phyloP scores from a whole-genome alignment of 2,329 filamentous ascomycete species.

The Claviceps cyperi region DNA sequence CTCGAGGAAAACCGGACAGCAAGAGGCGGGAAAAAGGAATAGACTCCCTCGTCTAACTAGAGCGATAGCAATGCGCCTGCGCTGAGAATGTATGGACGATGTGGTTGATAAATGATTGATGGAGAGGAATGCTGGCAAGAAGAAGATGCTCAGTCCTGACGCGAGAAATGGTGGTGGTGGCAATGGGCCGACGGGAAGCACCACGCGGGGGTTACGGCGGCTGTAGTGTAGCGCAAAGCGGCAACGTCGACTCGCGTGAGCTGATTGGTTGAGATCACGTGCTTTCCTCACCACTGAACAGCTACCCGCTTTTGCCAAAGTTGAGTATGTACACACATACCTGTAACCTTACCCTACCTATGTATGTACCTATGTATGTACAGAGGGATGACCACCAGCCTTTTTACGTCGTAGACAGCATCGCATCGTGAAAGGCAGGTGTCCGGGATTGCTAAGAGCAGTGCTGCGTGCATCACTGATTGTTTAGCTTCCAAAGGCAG shows the following conservation, averaged over 20 bases:
- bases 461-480: no score
- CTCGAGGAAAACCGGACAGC: neutral
- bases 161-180: neutral
- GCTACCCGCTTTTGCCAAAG: no score
- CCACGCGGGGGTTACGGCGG: neutral
- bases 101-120: neutral
- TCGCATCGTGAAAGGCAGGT: no score
- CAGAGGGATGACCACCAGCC: no score
- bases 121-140: neutral
- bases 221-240: neutral
- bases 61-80: conserved; percentile 2
- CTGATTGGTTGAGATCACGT: neutral
- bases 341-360: no score
- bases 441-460: no score
- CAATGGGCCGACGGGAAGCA: neutral
- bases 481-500: no score
- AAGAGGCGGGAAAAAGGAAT: neutral
- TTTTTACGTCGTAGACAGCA: no score
- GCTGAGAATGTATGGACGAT: neutral
- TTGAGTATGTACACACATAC: neutral
- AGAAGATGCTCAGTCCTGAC: neutral
- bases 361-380: no score
- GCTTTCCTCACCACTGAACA: neutral
- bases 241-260: neutral
- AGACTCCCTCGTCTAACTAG: neutral